Conservation (phyloP, 2,329 filamentous ascomycete species). For the Acrocalymma vagum region DNA sequence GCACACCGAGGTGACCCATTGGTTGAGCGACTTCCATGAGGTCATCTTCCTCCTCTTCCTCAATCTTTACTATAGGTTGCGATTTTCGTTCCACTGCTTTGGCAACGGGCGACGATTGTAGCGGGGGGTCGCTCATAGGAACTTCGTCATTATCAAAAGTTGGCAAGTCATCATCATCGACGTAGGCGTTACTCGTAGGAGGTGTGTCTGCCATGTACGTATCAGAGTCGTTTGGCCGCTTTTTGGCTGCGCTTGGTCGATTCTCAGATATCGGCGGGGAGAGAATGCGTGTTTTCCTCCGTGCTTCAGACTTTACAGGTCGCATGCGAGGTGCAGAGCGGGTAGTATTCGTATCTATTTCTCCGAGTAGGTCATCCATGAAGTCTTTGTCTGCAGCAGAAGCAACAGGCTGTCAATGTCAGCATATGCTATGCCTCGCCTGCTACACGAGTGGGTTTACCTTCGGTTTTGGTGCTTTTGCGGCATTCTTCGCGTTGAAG, state of each 20-base stretch:
- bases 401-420: constrained; percentile 67
- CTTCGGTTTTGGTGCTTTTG: constrained; percentile 78
- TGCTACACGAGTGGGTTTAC: constrained; percentile 55
- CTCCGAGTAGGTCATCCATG: constrained; percentile 81
- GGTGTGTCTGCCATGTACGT: constrained; percentile 55
- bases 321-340: constrained; percentile 64
- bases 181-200: constrained; percentile 49
- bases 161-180: constrained; percentile 65
- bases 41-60: constrained; percentile 78
- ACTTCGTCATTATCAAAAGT: constrained; percentile 69
- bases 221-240: constrained; percentile 43
- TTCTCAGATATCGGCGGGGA: constrained; percentile 73
- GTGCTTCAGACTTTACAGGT: constrained; percentile 75
- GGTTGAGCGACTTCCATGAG: constrained; percentile 87
- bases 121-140: constrained; percentile 81
- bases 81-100: constrained; percentile 79
- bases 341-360: constrained; percentile 82
- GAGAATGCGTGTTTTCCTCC: constrained; percentile 80
- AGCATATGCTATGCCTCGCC: constrained; percentile 13
- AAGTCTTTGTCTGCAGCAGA: constrained; percentile 92
- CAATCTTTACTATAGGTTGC: constrained; percentile 63
- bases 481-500: constrained; percentile 78
- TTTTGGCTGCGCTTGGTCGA: constrained; percentile 31
- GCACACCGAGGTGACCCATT: constrained; percentile 69
- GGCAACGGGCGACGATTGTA: constrained; percentile 85